Percentiles rank a stretch among this genome's conserved stretches.
phyloP scores from a whole-genome alignment of 176 grass and related monocot genomes.

The Triticum turgidum region DNA sequence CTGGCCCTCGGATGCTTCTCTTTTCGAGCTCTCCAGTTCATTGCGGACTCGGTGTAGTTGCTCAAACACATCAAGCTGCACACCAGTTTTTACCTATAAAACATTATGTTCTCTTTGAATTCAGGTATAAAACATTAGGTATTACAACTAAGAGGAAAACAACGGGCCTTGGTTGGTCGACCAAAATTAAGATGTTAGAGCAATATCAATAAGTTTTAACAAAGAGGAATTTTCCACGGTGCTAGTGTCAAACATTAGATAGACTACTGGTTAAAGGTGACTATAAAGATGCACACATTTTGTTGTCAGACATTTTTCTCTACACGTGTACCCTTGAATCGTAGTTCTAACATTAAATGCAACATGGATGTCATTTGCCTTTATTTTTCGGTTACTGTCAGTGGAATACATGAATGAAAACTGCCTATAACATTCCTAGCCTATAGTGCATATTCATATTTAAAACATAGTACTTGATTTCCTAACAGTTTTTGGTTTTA shows the following conservation, averaged over 20 bases:
- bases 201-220: background rate
- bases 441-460: background rate
- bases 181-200: background rate
- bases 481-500: background rate
- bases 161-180: background rate
- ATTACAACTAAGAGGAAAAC: background rate
- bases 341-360: background rate
- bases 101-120: conserved; percentile 11
- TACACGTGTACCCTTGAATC: background rate
- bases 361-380: background rate
- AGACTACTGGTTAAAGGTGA: background rate
- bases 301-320: background rate
- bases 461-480: background rate
- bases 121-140: background rate
- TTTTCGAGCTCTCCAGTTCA: conserved; percentile 40
- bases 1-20: conserved; percentile 51
- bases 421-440: background rate
- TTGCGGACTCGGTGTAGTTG: conserved; percentile 25
- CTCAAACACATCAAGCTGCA: conserved; percentile 33
- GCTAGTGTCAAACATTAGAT: background rate
- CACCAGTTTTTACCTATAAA: conserved; percentile 25
- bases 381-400: background rate
- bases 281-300: background rate
- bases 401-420: background rate
- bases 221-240: background rate